Evolutionary conservation across 495 filamentous ascomycete species (phyloP).

Genomic region (Annulohypoxylon maeteangense): DNA sequence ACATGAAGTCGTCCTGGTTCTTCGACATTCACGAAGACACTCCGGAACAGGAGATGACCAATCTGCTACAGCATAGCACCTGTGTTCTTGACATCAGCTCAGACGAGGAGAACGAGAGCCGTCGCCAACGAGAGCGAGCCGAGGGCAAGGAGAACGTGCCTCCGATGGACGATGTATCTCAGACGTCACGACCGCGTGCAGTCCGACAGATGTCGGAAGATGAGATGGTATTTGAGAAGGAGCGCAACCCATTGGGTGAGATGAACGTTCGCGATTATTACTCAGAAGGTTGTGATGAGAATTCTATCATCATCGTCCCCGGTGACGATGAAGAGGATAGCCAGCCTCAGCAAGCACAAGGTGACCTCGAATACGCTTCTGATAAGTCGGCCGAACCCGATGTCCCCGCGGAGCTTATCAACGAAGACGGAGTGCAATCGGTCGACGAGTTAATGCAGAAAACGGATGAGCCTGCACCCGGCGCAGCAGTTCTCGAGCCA

Average conservation of each 20-base stretch:
- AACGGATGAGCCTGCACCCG: slow-evolving; percentile 47
- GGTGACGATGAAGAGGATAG: slow-evolving; percentile 64
- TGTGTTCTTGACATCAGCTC: slow-evolving; percentile 85
- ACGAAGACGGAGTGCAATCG: slow-evolving; percentile 41
- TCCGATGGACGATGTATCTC: slow-evolving; percentile 68
- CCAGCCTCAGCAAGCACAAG: slow-evolving; percentile 23
- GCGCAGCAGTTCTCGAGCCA: slow-evolving; percentile 60
- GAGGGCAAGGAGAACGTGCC: slow-evolving; percentile 91
- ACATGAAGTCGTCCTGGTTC: slow-evolving; percentile 76
- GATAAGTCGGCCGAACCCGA: slow-evolving; percentile 50
- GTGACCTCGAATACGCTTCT: slow-evolving; percentile 48
- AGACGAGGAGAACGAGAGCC: slow-evolving; percentile 68
- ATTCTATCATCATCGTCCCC: slow-evolving; percentile 66
- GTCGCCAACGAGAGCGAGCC: slow-evolving; percentile 63
- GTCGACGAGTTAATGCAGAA: slow-evolving; percentile 63
- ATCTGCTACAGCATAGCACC: slow-evolving; percentile 90
- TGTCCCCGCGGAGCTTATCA: neutral
- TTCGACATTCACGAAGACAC: slow-evolving; percentile 97
- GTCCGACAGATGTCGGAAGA: slow-evolving; percentile 40
- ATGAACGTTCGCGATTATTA: slow-evolving; percentile 79
- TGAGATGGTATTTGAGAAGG: slow-evolving; percentile 60
- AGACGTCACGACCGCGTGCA: slow-evolving; percentile 54
- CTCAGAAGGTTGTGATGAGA: slow-evolving; percentile 71
- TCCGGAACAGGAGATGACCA: slow-evolving; percentile 85
- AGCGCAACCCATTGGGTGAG: slow-evolving; percentile 75